These are phyloP conservation scores for Mikania micrantha DNA, from an alignment of 129 eudicot species.

Conservation along the genomic window DNA sequence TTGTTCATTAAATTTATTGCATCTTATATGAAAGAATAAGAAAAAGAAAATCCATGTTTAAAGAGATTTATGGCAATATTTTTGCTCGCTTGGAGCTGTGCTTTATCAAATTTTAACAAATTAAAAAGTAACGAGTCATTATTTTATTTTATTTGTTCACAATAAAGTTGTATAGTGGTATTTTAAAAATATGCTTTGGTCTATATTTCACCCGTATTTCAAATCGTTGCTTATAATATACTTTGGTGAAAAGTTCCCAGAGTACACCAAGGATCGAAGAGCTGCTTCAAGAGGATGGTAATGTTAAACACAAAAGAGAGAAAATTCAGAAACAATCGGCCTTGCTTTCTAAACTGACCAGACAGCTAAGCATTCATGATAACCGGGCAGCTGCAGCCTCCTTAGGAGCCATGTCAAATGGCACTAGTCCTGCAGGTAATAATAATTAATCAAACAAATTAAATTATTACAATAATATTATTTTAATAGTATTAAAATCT, in stretches of 20 bases:
- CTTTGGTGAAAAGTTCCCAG: constrained; percentile 50
- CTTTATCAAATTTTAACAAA: background rate
- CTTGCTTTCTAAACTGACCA: constrained; percentile 83
- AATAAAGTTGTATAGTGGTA: background rate
- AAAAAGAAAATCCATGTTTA: background rate
- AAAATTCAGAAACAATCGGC: constrained; percentile 80
- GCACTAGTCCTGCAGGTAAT: constrained; percentile 59
- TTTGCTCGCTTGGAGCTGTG: background rate
- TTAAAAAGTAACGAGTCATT: background rate
- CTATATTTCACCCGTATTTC: background rate
- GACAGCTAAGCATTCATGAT: constrained; percentile 85
- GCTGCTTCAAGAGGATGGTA: constrained; percentile 91
- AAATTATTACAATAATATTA: background rate
- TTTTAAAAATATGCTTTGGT: background rate
- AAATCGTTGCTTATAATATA: background rate
- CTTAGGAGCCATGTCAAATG: constrained; percentile 37
- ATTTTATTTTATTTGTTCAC: background rate
- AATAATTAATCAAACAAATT: background rate
- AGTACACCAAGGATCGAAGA: constrained; percentile 83
- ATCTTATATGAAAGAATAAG: background rate
- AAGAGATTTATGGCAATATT: no score
- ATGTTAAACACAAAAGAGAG: constrained; percentile 72
- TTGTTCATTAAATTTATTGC: no score
- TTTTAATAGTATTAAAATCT: background rate
- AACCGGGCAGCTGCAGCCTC: constrained; percentile 92